These are phyloP conservation scores for Marchantia polymorpha DNA, from an alignment of 225 moss, liverwort and hornwort genomes.

Conservation along the genomic window DNA sequence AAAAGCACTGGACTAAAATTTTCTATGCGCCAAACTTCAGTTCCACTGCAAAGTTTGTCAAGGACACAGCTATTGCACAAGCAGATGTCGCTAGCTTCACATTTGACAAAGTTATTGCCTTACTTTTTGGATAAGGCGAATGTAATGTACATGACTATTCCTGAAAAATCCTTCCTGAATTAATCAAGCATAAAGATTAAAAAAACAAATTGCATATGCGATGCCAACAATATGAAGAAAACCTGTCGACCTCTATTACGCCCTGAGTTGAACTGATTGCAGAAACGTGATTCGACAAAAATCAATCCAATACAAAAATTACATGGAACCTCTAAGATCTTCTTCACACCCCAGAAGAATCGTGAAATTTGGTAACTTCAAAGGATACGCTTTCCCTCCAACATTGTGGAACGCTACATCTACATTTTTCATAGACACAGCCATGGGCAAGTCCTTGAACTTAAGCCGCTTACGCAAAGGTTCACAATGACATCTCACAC, in stretches of 20 bases:
- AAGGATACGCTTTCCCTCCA: conserved; percentile 94
- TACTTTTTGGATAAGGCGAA: not conserved
- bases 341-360: not conserved
- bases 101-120: not conserved
- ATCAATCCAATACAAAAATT: not conserved
- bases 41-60: conserved; percentile 65
- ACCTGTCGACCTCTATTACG: not conserved
- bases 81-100: not conserved
- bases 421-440: conserved; percentile 97
- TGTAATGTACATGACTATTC: not conserved
- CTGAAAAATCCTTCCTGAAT: not conserved
- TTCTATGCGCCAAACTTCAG: conserved; percentile 92
- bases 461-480: not conserved
- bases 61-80: conserved; percentile 30
- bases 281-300: not conserved
- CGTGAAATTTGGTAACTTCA: not conserved
- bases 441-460: conserved; percentile 53
- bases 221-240: too few relatives aligned
- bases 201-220: not conserved
- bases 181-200: not conserved
- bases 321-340: not conserved
- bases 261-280: not conserved
- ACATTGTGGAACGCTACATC: conserved; percentile 86
- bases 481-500: conserved; percentile 21
- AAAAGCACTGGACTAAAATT: conserved; percentile 68